Base-by-base conservation (phyloP, 345 rosid genomes). In the Eucalyptus leucophloia region DNA sequence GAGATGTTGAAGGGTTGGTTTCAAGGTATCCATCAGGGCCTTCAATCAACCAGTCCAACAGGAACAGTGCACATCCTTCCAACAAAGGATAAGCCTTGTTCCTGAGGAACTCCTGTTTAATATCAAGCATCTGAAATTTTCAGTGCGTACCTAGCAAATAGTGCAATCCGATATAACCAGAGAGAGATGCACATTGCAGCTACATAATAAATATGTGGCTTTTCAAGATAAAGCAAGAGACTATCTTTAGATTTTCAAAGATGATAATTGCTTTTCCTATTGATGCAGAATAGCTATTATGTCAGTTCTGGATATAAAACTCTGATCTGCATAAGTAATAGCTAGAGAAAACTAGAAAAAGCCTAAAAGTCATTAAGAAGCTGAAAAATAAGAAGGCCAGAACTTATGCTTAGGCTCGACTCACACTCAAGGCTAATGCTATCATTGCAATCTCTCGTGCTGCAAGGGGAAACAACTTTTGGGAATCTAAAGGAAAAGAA, bases 1-100 rank as follows among this genome's bases (percentile, higher is more conserved):
- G 99, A 87, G 99, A 97, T 21, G 99, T 98, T 87, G 99, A 98
- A 56, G 99, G 99, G 89, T 96, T 98, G 65, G 99, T 98, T 92
- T 94, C 97, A 17, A 98, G 96, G 94, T 92, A 96, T 88, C 96
- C 96, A 10, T 94, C 96, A 62, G 88, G 92, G 80, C 97, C 98
- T 93, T 98, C 94, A 87, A 98, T 93, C 93, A 97, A 93, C 99
- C 99, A 98, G 91, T 97, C 98, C 92, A 98, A 90, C 88, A 98
- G 93, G 95, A 98, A 97, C 53, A 87, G 49, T 7, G 95, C 85
- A 86, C 99, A 98, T 89, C 99, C 99, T 95, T 96, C 98, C 94
- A 98, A 87, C 93, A 98, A 93, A 90, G 99, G 96, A 90, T 97
- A 96, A 58, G 95, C 99, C 93, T 94, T 96, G 54, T 91, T 93